Conservation (phyloP, 2,329 filamentous ascomycete genomes). For the Ascochyta viciae-villosae region DNA sequence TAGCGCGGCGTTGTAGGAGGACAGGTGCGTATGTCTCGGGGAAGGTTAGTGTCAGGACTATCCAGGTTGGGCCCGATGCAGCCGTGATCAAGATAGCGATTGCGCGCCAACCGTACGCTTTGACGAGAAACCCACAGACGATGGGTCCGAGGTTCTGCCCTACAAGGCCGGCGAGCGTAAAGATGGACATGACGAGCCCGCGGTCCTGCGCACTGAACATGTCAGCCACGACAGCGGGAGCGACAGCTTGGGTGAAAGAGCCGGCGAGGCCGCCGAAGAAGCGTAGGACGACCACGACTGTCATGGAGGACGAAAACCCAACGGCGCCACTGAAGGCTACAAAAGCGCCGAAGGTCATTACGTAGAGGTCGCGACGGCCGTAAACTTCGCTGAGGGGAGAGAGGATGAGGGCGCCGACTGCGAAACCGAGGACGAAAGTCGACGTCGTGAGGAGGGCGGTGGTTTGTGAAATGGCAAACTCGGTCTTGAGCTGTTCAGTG, state of each 20-base stretch:
- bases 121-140: slow-evolving; percentile 67
- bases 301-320: slow-evolving; percentile 33
- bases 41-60: slow-evolving; percentile 76
- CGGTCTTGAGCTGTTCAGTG: slow-evolving; percentile 34
- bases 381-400: slow-evolving; percentile 42
- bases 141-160: slow-evolving; percentile 67
- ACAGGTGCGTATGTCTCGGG: slow-evolving; percentile 85
- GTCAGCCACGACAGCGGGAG: slow-evolving; percentile 53
- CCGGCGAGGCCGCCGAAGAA: slow-evolving; percentile 44
- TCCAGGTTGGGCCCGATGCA: slow-evolving; percentile 72
- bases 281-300: slow-evolving; percentile 36
- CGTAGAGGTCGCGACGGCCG: slow-evolving; percentile 31
- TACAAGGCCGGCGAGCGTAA: slow-evolving; percentile 66
- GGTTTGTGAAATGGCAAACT: slow-evolving; percentile 29
- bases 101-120: slow-evolving; percentile 75
- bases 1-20: slow-evolving; percentile 72
- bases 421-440: slow-evolving; percentile 39
- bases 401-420: slow-evolving; percentile 35
- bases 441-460: slow-evolving; percentile 37
- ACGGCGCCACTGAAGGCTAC: slow-evolving; percentile 35
- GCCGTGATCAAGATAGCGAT: slow-evolving; percentile 73
- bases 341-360: slow-evolving; percentile 30
- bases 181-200: slow-evolving; percentile 66
- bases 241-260: slow-evolving; percentile 37
- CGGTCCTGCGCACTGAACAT: slow-evolving; percentile 66